phyloP scores from a whole-genome alignment of 2,329 filamentous ascomycete genomes.

The Mariannaea sp. region DNA sequence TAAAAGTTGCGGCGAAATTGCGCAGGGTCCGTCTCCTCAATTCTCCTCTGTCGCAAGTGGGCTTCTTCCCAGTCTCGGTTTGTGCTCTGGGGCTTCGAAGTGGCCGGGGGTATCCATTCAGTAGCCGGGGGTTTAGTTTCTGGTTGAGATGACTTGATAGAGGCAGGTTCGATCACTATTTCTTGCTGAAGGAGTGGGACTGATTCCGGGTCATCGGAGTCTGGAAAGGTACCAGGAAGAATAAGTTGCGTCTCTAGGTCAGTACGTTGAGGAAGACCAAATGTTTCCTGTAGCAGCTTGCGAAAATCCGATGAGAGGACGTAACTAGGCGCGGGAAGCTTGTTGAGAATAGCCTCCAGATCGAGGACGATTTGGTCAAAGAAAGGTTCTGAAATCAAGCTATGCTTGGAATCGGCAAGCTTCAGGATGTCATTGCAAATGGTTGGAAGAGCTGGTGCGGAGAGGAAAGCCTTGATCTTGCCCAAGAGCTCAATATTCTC shows the following conservation, averaged over 20 bases:
- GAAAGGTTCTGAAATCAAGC: slow-evolving; percentile 31
- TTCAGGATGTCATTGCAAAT: slow-evolving; percentile 36
- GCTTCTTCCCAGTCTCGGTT: slow-evolving; percentile 23
- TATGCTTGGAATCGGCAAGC: slow-evolving; percentile 2
- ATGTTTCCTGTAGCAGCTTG: slow-evolving; percentile 29
- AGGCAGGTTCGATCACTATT: not conserved
- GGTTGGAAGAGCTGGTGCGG: slow-evolving; percentile 32
- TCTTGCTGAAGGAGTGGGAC: not conserved
- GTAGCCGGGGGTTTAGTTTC: not conserved
- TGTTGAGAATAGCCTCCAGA: slow-evolving; percentile 36
- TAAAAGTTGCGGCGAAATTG: slow-evolving; percentile 30
- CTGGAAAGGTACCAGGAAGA: slow-evolving; percentile 39
- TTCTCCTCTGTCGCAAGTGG: slow-evolving; percentile 17
- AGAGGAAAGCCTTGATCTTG: slow-evolving; percentile 35
- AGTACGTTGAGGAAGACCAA: slow-evolving; percentile 26
- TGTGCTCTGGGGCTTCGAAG: slow-evolving; percentile 17
- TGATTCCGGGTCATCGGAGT: slow-evolving; percentile 19
- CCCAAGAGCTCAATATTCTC: slow-evolving; percentile 24
- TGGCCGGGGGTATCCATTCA: slow-evolving; percentile 7
- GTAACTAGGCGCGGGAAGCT: slow-evolving; percentile 39
- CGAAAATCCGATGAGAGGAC: slow-evolving; percentile 34
- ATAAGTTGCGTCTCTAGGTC: slow-evolving; percentile 22
- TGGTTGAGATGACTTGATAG: not conserved
- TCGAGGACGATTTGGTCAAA: slow-evolving; percentile 38
- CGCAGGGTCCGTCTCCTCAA: slow-evolving; percentile 23